Conservation (phyloP, 306 rosid genomes). For the Gynostemma pentaphyllum region DNA sequence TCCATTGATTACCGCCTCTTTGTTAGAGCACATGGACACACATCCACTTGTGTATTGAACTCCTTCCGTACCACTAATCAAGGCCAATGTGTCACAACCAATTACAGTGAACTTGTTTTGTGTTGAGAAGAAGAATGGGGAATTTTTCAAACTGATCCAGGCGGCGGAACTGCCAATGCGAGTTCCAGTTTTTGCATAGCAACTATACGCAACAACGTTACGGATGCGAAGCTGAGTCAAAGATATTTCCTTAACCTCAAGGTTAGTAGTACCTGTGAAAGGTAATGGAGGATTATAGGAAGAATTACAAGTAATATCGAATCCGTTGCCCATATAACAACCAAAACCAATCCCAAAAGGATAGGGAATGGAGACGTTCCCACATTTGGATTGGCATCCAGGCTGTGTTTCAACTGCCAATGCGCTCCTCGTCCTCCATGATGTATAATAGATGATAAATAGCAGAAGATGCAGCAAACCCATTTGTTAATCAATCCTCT, state of each 20-base stretch:
- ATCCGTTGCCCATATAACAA: background rate
- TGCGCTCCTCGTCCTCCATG: background rate
- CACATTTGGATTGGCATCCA: conserved; percentile 6
- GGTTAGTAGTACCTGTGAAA: background rate
- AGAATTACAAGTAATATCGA: conserved; percentile 4
- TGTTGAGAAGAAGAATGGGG: conserved; percentile 3
- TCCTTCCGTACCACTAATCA: background rate
- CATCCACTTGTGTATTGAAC: conserved; percentile 8
- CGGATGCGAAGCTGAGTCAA: conserved; percentile 1
- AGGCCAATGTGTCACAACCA: conserved; percentile 14
- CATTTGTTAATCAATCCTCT: no score
- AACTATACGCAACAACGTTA: background rate
- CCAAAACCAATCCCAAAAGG: conserved; percentile 6
- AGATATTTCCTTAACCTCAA: conserved; percentile 3
- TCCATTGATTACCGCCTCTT: background rate
- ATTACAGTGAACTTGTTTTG: conserved; percentile 10
- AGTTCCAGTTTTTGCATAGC: conserved; percentile 7
- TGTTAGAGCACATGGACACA: conserved; percentile 1
- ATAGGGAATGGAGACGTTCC: background rate
- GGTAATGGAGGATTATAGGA: background rate
- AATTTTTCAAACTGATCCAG: conserved; percentile 1
- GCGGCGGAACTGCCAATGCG: background rate
- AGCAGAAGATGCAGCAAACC: background rate
- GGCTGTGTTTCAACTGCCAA: background rate
- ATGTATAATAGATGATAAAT: background rate